Evolutionary conservation across 768 basidiomycete species (phyloP), one percentile per base, ranked within the genome.

Genomic region (Suillus clintonianus): DNA sequence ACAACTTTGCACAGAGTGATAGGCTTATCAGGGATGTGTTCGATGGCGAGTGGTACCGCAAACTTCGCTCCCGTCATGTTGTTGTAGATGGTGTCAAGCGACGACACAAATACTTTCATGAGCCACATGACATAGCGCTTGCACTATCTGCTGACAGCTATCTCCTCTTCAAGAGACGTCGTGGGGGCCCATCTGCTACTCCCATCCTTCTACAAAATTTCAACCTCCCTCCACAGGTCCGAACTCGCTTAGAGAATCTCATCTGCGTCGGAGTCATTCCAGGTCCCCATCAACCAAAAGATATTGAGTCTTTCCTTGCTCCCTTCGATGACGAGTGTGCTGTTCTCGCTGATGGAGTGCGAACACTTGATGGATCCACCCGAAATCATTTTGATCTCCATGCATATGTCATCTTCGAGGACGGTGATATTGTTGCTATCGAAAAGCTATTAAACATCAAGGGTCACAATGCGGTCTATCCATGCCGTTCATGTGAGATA

Each of bases 141-240:
- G 78, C 74, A 0, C 61, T 83, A 2, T 78, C 78, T 1, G 74
- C 75, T 0, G 82, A 86, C 68, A 79, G 83, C 0, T 82, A 81
- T 68, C 67, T 69, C 0, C 75, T 78, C 5, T 81, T 78, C 65
- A 77, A 77, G 30, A 65, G 68, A 5, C 69, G 74, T 0, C 70
- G 70, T 4, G 61, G 70, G 15, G 27, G 10, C 78, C 81, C 0
- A 72, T 68, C 30, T 83, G 81, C 53, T 13, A 55, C 53, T 75
- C 83, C 80, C 1, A 54, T 84, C 9, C 66, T 84, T 39, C 13
- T 79, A 0, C 71, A 77, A 63, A 79, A 80, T 63, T 78, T 76
- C 65, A 83, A 83, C 60, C 70, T 83, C 1, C 75, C 74, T 3
- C 81, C 82, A 0, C 75, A 77, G 4, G 65, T 76, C 0, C 10